These are phyloP conservation scores for Primulina tabacum DNA, from an alignment of 257 asterid species.

Conservation along the genomic window DNA sequence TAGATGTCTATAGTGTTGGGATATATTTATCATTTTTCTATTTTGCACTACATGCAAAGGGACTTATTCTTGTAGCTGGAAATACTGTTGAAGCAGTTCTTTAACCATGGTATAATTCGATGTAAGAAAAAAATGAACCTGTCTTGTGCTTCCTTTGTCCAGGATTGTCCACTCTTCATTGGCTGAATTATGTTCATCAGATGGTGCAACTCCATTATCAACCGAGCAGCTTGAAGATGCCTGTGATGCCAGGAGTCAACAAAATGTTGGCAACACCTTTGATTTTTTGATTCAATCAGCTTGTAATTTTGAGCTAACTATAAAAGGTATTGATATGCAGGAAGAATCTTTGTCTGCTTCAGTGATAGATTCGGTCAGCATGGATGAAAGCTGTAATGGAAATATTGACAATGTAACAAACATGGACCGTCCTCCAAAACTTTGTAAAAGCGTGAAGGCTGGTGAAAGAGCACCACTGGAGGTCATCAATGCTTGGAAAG, in stretches of 20 bases:
- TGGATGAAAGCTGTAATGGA: slow-evolving; percentile 36
- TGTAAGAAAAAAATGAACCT: slow-evolving; percentile 18
- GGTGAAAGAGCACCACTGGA: slow-evolving; percentile 74
- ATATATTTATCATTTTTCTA: slow-evolving; percentile 27
- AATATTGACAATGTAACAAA: slow-evolving; percentile 35
- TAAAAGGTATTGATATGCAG: slow-evolving; percentile 36
- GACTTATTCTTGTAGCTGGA: slow-evolving; percentile 1
- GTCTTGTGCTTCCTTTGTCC: slow-evolving; percentile 25
- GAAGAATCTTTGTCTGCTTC: slow-evolving; percentile 37
- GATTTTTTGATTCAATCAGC: slow-evolving; percentile 15
- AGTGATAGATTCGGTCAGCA: slow-evolving; percentile 25
- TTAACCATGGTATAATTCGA: not conserved
- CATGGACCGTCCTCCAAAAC: slow-evolving; percentile 38
- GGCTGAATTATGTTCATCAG: slow-evolving; percentile 43
- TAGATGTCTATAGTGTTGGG: slow-evolving; percentile 26
- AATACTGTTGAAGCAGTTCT: slow-evolving; percentile 5
- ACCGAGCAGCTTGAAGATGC: slow-evolving; percentile 40
- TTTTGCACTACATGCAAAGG: slow-evolving; percentile 34
- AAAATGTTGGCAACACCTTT: slow-evolving; percentile 37
- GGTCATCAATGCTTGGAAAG: slow-evolving; percentile 64
- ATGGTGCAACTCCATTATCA: slow-evolving; percentile 34
- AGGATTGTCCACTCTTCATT: slow-evolving; percentile 74
- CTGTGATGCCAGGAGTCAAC: slow-evolving; percentile 23
- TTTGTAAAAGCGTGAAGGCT: slow-evolving; percentile 45
- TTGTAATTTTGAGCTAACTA: slow-evolving; percentile 1